Evolutionary conservation across 305 asterid species (phyloP), one percentile per base, ranked within the genome.

Genomic region (Fraxinus angustifolia): DNA sequence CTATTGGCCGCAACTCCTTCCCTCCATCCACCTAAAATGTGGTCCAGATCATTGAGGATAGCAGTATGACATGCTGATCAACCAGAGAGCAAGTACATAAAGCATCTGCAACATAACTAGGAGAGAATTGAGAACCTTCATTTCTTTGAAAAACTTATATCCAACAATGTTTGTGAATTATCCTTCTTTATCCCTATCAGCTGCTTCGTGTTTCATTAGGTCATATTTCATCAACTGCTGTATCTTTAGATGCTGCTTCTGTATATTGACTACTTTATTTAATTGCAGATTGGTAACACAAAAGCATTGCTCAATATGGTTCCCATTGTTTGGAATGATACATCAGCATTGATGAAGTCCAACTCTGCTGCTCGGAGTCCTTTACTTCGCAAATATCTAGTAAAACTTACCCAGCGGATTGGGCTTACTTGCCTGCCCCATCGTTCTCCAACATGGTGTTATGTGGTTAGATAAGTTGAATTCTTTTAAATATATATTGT

Each of bases 351-450:
- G 83, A 89, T 93, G 78, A 93, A 91, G 87, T 92, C 99, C 68
- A 88, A 81, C 71, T 83, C 81, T 87, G 97, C 98, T 86, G 78
- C 88, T 81, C 93, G 95, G 60, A 96, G 99, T 85, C 92, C 98
- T 79, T 91, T 96, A 87, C 98, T 96, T 81, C 98, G 97, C 78
- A 96, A 96, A 89, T 91, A 92, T 88, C 89, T 96, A 77, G 88
- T 94, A 87, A 96, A 96, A 85, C 92, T 94, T 83, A 84, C 93
- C 56, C 98, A 94, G 85, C 92, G 99, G 86, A 89, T 94, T 83
- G 98, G 94, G 81, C 92, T 93, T 79, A 89, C 88, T 72, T 89
- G 94, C 88, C 87, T 96, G 82, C 99, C 99, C 83, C 93, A 87
- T 81, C 92, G 92, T 83, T 67, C 96, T 60, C 91, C 93, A 73